A percentile compares a stretch with the other conserved stretches of the same genome.
Conservation (phyloP, 2,329 filamentous ascomycete species). For the Didymella pomorum region DNA sequence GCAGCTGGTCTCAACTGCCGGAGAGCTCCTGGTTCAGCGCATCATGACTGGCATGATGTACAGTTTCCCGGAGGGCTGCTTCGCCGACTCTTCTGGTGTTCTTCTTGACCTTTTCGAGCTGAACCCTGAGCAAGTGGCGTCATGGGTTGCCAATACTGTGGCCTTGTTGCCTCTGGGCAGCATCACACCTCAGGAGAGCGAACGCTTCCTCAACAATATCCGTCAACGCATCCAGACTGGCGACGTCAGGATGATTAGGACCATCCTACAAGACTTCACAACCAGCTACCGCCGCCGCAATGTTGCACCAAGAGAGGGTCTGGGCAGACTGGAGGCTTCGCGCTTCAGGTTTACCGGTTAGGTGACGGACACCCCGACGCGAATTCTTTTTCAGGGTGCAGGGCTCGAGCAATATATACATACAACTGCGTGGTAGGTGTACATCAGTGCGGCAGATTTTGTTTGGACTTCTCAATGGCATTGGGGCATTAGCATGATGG, state of each 20-base stretch:
- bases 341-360: constrained; percentile 77
- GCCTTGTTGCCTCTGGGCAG: constrained; percentile 78
- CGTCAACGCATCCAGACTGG: constrained; percentile 75
- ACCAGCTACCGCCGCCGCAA: constrained; percentile 93
- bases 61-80: constrained; percentile 93
- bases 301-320: constrained; percentile 90
- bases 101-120: constrained; percentile 88
- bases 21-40: constrained; percentile 82
- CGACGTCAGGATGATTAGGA: constrained; percentile 80
- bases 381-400: background rate
- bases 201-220: constrained; percentile 81
- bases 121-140: constrained; percentile 77
- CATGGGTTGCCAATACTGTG: constrained; percentile 86
- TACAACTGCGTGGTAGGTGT: constrained; percentile 12
- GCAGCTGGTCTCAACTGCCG: constrained; percentile 72
- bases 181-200: constrained; percentile 78
- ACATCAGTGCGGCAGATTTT: constrained; percentile 8
- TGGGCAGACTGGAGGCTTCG: constrained; percentile 85
- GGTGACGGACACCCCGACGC: constrained; percentile 21
- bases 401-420: background rate
- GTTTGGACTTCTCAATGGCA: constrained; percentile 15
- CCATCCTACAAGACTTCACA: constrained; percentile 93
- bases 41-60: constrained; percentile 99
- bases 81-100: constrained; percentile 93
- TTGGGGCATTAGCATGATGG: constrained; percentile 23